phyloP scores from a whole-genome alignment of 805 yeast genomes.

The Yarrowia porcina region DNA sequence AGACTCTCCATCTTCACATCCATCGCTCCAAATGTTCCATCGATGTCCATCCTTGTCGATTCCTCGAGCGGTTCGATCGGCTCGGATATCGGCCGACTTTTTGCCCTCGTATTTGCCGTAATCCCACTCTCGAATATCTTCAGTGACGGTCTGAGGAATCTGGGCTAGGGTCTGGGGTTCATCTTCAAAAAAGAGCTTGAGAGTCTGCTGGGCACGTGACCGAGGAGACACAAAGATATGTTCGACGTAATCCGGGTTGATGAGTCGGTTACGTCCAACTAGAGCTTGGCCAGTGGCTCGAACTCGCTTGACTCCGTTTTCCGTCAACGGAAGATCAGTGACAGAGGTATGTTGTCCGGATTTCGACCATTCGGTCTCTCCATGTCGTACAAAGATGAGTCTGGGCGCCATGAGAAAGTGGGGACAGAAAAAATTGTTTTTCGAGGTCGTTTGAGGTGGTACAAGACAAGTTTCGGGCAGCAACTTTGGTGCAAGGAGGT shows the following conservation, averaged over 20 bases:
- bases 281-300: conserved; percentile 65
- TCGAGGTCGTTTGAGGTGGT: not conserved
- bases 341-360: conserved; percentile 87
- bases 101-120: conserved; percentile 95
- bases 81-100: conserved; percentile 61
- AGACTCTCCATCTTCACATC: conserved; percentile 87
- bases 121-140: conserved; percentile 89
- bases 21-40: conserved; percentile 89
- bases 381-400: conserved; percentile 43
- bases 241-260: conserved; percentile 62
- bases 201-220: conserved; percentile 71
- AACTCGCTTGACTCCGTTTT: conserved; percentile 75
- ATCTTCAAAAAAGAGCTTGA: conserved; percentile 53
- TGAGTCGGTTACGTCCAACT: conserved; percentile 56
- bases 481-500: no score
- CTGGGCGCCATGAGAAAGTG: conserved; percentile 38
- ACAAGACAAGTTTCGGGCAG: no score
- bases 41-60: conserved; percentile 42
- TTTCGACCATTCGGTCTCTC: conserved; percentile 92
- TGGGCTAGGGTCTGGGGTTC: conserved; percentile 37
- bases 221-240: conserved; percentile 79
- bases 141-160: conserved; percentile 39
- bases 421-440: no score
- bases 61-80: conserved; percentile 57
- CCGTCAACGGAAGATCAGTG: conserved; percentile 78